These are phyloP conservation scores for Oryza meyeriana DNA, from an alignment of 176 grass and related monocot species.

Conservation along the genomic window DNA sequence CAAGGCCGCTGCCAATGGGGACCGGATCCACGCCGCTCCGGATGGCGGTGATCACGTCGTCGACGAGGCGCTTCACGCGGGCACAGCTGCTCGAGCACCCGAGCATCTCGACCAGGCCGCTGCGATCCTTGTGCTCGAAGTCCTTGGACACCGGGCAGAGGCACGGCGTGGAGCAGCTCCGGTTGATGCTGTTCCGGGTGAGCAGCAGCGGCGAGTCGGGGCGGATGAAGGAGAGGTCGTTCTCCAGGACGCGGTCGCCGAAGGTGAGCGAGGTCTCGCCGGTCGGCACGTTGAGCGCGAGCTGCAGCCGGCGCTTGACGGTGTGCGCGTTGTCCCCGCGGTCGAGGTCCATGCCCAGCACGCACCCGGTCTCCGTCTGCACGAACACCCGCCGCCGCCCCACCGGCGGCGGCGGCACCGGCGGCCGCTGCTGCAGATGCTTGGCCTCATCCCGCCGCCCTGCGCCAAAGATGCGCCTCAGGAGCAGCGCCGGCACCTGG, in stretches of 20 bases:
- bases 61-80: conserved; percentile 46
- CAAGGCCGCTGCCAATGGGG: conserved; percentile 59
- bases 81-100: conserved; percentile 49
- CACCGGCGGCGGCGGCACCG: conserved; percentile 22
- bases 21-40: conserved; percentile 57
- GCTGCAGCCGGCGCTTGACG: conserved; percentile 69
- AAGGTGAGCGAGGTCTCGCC: conserved; percentile 72
- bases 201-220: conserved; percentile 65
- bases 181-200: conserved; percentile 65
- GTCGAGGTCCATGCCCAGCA: conserved; percentile 75
- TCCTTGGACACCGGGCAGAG: conserved; percentile 58
- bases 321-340: conserved; percentile 71
- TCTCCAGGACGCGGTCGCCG: conserved; percentile 69
- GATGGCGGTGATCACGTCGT: conserved; percentile 66
- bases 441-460: conserved; percentile 39
- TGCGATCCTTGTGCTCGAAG: conserved; percentile 52
- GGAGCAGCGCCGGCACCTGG: conserved; percentile 62
- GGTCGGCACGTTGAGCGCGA: conserved; percentile 74
- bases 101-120: conserved; percentile 55
- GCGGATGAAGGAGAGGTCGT: conserved; percentile 64
- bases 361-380: conserved; percentile 80
- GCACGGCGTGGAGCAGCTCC: conserved; percentile 84
- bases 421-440: conserved; percentile 25
- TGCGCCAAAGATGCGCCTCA: conserved; percentile 36
- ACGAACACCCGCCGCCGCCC: conserved; percentile 77